Evolutionary conservation across 1,284 basidiomycete genomes (phyloP).

Genomic region (Sporisorium sorghi): DNA sequence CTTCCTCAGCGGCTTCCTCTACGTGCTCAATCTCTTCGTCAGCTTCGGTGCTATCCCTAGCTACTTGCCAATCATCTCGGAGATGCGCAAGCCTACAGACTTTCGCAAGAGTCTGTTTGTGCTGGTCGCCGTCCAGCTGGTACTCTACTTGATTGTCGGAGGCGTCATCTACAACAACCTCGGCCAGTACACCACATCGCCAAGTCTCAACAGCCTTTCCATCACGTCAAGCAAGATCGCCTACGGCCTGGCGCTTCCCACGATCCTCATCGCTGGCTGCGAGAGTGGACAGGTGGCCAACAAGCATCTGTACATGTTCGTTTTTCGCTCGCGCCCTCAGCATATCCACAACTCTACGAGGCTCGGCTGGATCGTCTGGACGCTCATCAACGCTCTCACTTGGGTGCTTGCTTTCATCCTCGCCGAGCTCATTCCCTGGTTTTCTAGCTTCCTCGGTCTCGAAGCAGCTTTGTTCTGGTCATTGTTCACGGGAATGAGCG

Average conservation of each 20-base stretch:
- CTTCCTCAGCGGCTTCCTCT: slow-evolving; percentile 58
- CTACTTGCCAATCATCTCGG: slow-evolving; percentile 61
- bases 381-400: slow-evolving; percentile 57
- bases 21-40: slow-evolving; percentile 57
- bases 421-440: slow-evolving; percentile 59
- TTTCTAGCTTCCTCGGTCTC: slow-evolving; percentile 58
- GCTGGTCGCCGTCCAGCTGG: slow-evolving; percentile 51
- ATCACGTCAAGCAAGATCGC: slow-evolving; percentile 50
- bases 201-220: slow-evolving; percentile 57
- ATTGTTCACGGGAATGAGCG: slow-evolving; percentile 51
- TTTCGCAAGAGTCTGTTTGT: slow-evolving; percentile 53
- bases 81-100: slow-evolving; percentile 59
- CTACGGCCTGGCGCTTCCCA: slow-evolving; percentile 62
- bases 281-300: slow-evolving; percentile 58
- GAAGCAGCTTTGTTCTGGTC: slow-evolving; percentile 61
- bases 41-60: slow-evolving; percentile 56
- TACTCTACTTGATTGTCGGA: slow-evolving; percentile 64
- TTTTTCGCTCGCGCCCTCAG: slow-evolving; percentile 52
- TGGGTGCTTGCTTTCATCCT: slow-evolving; percentile 59
- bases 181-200: slow-evolving; percentile 63
- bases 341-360: slow-evolving; percentile 50
- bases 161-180: slow-evolving; percentile 61
- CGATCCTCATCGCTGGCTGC: slow-evolving; percentile 62
- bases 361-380: slow-evolving; percentile 54
- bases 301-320: slow-evolving; percentile 57